Base-by-base conservation (phyloP, 768 basidiomycete species). In the Amanita brunnescens region DNA sequence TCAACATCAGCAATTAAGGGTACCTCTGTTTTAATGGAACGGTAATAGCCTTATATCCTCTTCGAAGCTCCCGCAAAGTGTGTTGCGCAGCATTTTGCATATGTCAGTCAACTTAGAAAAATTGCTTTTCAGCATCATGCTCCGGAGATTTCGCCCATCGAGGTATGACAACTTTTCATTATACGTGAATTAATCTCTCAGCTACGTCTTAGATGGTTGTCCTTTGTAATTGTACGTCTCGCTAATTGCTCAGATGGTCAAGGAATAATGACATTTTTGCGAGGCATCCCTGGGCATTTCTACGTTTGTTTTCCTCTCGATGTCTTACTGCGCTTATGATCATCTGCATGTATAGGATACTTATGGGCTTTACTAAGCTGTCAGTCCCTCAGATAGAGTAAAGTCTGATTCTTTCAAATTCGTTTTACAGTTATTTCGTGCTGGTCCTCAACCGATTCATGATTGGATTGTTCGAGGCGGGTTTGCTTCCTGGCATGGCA, bases 401-500 rank as follows among this genome's bases (percentile, higher is more conserved):
- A 26, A 14, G 16, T 2, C n/a, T n/a, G 10, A 9, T 16, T 10
- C 30, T 0, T 30, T 29, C n/a, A 30, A n/a, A 20, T 29, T 16
- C 26, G 29, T n/a, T n/a, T 9, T 29, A 12, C 14, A 45, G 44
- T 20, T 45, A 29, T 20, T 5, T 7, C 12, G 7, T 12, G 24
- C 12, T 45, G 16, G 20, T 45, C 2, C 3, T 20, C 14, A 18
- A 9, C 30, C 44, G 44, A 14, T 18, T 47, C 20, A 13, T n/a
- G 2, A 10, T 47, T 35, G 86, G 85, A 2, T 59, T 83, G 2
- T 75, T 82, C 0, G 86, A 88, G 64, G 80, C 83, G 4, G 84
- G 86, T 2, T 60, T 86, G 8, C 87, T 83, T 62, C 85, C 86
- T 9, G 85, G 85, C 21, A 81, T 87, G 8, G 75, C 78, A 0